Percentiles rank a stretch among this genome's conserved stretches.
phyloP scores from a whole-genome alignment of 2,329 filamentous ascomycete genomes.

The Trichothecium roseum region DNA sequence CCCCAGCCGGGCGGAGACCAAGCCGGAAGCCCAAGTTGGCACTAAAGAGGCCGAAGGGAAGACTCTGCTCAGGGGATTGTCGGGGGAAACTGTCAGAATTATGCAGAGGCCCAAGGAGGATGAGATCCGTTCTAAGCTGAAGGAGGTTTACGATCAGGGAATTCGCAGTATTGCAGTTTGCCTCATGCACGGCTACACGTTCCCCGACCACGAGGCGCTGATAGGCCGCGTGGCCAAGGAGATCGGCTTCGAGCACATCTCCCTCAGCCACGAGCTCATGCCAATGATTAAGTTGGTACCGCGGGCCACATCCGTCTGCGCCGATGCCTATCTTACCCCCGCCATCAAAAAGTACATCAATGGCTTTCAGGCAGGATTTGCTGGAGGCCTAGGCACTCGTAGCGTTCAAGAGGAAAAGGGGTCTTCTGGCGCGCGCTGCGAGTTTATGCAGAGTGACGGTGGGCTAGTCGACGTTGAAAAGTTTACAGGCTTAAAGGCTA shows the following conservation, averaged over 20 bases:
- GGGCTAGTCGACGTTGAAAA: slow-evolving; percentile 62
- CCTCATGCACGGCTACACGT: slow-evolving; percentile 88
- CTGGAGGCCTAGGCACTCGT: slow-evolving; percentile 66
- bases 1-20: slow-evolving; percentile 44
- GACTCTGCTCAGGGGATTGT: slow-evolving; percentile 55
- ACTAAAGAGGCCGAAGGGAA: slow-evolving; percentile 37
- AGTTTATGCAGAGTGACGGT: slow-evolving; percentile 91
- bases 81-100: slow-evolving; percentile 60
- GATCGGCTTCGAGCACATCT: slow-evolving; percentile 68
- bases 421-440: slow-evolving; percentile 65
- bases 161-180: slow-evolving; percentile 81
- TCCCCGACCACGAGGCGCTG: slow-evolving; percentile 72
- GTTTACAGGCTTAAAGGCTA: slow-evolving; percentile 77
- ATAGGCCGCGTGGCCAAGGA: slow-evolving; percentile 68
- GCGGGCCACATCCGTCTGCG: slow-evolving; percentile 30
- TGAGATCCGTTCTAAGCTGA: slow-evolving; percentile 46
- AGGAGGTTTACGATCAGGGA: slow-evolving; percentile 52
- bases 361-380: slow-evolving; percentile 73
- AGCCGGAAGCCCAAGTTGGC: slow-evolving; percentile 39
- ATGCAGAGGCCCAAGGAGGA: slow-evolving; percentile 46
- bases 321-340: slow-evolving; percentile 33
- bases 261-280: slow-evolving; percentile 32
- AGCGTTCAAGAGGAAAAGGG: slow-evolving; percentile 59
- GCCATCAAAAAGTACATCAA: slow-evolving; percentile 39
- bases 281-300: slow-evolving; percentile 35